Evolutionary conservation across 2,329 filamentous ascomycete genomes (phyloP).

Genomic region (Myotisia sp.): DNA sequence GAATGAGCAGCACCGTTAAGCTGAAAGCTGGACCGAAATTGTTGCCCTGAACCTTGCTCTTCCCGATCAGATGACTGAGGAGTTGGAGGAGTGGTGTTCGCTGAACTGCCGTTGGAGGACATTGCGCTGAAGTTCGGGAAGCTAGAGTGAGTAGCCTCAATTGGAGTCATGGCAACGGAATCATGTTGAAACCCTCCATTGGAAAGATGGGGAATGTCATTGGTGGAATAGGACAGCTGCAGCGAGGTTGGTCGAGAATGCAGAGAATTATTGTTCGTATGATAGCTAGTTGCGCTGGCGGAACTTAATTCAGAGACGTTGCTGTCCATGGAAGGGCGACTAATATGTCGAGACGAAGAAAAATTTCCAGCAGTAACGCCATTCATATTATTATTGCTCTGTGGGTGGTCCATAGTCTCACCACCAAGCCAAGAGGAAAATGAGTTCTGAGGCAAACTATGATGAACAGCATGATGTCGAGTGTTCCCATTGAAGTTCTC

Average conservation of each 20-base stretch:
- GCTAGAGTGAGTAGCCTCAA: slow-evolving; percentile 39
- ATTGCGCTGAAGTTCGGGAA: slow-evolving; percentile 58
- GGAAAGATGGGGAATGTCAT: slow-evolving; percentile 75
- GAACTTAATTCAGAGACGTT: slow-evolving; percentile 10
- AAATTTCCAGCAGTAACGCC: slow-evolving; percentile 6
- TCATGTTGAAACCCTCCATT: slow-evolving; percentile 37
- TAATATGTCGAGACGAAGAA: slow-evolving; percentile 21
- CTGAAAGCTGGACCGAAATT: slow-evolving; percentile 60
- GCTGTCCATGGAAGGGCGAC: slow-evolving; percentile 33
- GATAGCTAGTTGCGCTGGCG: slow-evolving; percentile 9
- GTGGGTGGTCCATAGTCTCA: slow-evolving; percentile 17
- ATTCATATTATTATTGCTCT: slow-evolving; percentile 15
- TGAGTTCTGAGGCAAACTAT: slow-evolving; percentile 44
- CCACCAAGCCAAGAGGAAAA: slow-evolving; percentile 30
- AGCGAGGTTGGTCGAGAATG: slow-evolving; percentile 36
- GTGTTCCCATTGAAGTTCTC: slow-evolving; percentile 52
- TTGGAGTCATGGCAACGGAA: slow-evolving; percentile 43
- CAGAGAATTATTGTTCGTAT: slow-evolving; percentile 25
- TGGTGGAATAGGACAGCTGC: slow-evolving; percentile 78
- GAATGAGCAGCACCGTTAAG: slow-evolving; percentile 68
- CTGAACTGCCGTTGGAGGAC: slow-evolving; percentile 26
- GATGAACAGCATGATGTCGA: slow-evolving; percentile 52
- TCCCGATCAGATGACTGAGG: slow-evolving; percentile 29
- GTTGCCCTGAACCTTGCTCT: slow-evolving; percentile 39
- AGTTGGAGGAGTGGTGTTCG: slow-evolving; percentile 8